Evolutionary conservation across 2,329 filamentous ascomycete genomes (phyloP).

Genomic region (Zymoseptoria brevis): DNA sequence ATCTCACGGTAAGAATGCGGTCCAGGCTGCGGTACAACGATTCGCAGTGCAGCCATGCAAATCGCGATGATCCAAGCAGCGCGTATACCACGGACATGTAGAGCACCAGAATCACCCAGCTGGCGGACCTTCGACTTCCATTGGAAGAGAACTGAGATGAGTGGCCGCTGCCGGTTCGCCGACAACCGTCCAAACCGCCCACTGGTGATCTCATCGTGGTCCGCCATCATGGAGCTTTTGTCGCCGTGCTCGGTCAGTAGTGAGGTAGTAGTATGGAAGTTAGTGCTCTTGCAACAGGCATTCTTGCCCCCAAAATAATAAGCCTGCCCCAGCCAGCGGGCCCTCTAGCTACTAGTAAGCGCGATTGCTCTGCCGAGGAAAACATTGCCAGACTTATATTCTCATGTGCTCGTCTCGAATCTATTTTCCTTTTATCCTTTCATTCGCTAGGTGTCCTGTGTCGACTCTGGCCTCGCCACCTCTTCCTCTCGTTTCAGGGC

Average conservation of each 20-base stretch:
- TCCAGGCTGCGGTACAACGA: neutral
- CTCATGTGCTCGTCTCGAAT: slow-evolving; percentile 19
- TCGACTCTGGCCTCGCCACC: slow-evolving; percentile 21
- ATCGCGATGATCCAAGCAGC: neutral
- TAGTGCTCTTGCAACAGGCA: neutral
- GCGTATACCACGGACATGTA: too few species aligned
- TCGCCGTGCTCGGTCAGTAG: neutral
- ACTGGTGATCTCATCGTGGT: slow-evolving; percentile 10
- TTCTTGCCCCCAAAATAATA: slow-evolving; percentile 12
- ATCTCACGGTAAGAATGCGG: neutral
- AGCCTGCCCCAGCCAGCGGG: slow-evolving; percentile 17
- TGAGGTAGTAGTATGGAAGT: neutral
- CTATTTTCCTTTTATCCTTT: slow-evolving; percentile 19
- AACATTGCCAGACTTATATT: slow-evolving; percentile 26
- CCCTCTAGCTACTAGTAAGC: slow-evolving; percentile 23
- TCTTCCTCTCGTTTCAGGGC: slow-evolving; percentile 26
- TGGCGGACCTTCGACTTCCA: neutral
- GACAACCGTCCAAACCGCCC: neutral
- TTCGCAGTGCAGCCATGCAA: neutral
- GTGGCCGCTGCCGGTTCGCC: neutral
- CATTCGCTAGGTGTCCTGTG: slow-evolving; percentile 19
- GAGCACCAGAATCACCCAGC: neutral
- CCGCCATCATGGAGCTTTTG: neutral
- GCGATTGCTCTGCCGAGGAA: slow-evolving; percentile 27
- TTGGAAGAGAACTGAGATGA: neutral